A percentile compares a stretch with the other conserved stretches of the same genome.
Conservation (phyloP, 2,329 filamentous ascomycete species). For the Talaromyces marneffei region DNA sequence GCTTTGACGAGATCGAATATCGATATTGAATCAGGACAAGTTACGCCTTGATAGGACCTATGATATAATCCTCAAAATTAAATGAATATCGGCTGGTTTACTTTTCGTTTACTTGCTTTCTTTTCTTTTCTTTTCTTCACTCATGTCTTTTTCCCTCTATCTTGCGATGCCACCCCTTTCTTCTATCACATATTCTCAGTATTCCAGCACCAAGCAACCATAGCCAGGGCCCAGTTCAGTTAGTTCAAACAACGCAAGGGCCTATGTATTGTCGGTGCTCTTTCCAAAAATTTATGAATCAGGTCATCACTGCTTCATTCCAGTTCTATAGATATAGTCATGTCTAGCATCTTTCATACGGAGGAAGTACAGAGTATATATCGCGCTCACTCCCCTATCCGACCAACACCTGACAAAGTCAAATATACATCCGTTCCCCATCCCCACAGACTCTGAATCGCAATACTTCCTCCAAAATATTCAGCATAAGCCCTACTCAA, state of each 20-base stretch:
- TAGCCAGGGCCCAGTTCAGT: neutral
- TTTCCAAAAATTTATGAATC: neutral
- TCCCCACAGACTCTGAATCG: conserved; percentile 89
- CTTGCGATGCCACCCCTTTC: neutral
- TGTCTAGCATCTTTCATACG: neutral
- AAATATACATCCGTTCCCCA: conserved; percentile 74
- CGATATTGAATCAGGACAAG: neutral
- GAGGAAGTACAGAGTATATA: neutral
- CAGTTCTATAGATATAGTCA: neutral
- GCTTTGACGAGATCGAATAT: neutral
- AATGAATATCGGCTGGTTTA: neutral
- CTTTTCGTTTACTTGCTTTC: neutral
- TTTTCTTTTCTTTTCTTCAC: neutral
- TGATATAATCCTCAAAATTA: neutral
- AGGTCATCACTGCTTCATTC: neutral
- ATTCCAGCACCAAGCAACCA: neutral
- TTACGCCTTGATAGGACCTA: neutral
- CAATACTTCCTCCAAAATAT: conserved; percentile 94
- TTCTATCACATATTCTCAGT: neutral
- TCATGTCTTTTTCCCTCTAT: neutral
- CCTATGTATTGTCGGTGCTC: neutral
- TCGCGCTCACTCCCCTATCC: conserved; percentile 34
- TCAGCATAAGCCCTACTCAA: conserved; percentile 90
- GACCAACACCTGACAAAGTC: conserved; percentile 56
- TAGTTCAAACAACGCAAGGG: neutral